Base-by-base conservation (phyloP, 148 eudicot genomes). In the Fagopyrum homotropicum region DNA sequence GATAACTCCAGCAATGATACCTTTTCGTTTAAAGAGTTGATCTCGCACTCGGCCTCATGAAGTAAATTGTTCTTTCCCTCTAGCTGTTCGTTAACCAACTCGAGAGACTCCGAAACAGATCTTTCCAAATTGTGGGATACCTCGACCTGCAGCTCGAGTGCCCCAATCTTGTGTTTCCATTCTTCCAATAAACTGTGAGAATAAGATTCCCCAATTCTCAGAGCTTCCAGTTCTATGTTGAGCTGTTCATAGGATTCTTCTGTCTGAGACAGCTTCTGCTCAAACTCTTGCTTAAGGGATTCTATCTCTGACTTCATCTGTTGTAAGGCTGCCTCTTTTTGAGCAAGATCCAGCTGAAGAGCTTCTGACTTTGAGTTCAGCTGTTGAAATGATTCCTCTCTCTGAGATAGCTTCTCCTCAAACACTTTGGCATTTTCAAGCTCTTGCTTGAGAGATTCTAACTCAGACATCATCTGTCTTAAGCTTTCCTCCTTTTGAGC, bases 91-190 rank as follows among this genome's bases (percentile, higher is more conserved):
- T 86, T 85, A 43, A 90, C 84, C 4, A 88, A 86, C 45, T 83
- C 88, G 46, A 94, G 73, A 19, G 98, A 91, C 79, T 87, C 96
- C 11, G 92, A 90, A 9, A 93, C 85, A 59, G 90, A 90, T 89
- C 96, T 91, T 78, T 94, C 97, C 77, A 85, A 78, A 52, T 78
- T 82, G 72, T 80, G 81, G 45, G 98, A 81, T 83, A 90, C 86
- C 66, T 84, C 81, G 5, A 86, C 81, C 79, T 80, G 88, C 60
- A 45, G n/a, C 70, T 89, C 89, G 75, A 89, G 76, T 54, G 87
- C 91, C 78, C 87, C 91, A 44, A 86, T 85, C 78, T 68, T 87
- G 35, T 52, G 82, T 52, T 86, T 84, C 86, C 87, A 86, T 79
- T 94, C 98, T 61, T 89, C 89, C 57, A 84, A 81, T 69, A 88